Evolutionary conservation across 495 filamentous ascomycete genomes (phyloP).

Genomic region (Penicillium ochrochloron): DNA sequence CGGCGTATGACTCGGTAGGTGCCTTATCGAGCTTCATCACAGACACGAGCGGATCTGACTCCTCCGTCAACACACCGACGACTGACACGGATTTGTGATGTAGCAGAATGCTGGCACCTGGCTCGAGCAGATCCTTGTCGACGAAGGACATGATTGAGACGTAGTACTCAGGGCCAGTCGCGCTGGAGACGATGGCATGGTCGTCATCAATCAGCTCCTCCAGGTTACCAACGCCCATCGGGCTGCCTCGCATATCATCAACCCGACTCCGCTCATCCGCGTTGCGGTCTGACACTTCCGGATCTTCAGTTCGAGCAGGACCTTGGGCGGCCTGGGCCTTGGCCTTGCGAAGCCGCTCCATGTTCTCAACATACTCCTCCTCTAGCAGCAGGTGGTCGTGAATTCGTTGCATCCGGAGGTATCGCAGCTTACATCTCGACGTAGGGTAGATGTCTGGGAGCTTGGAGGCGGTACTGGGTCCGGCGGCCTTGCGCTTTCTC

Average conservation of each 20-base stretch:
- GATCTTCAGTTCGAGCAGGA: slow-evolving; percentile 49
- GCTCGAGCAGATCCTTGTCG: slow-evolving; percentile 97
- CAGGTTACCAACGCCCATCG: slow-evolving; percentile 97
- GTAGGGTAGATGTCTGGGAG: slow-evolving; percentile 92
- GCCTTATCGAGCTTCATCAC: slow-evolving; percentile 99
- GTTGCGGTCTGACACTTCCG: slow-evolving; percentile 66
- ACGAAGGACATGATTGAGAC: slow-evolving; percentile 99
- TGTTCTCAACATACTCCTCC: slow-evolving; percentile 98
- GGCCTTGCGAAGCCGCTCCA: slow-evolving; percentile 89
- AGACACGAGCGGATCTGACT: slow-evolving; percentile 92
- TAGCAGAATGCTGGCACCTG: slow-evolving; percentile 90
- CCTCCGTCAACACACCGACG: slow-evolving; percentile 95
- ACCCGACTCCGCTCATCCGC: slow-evolving; percentile 95
- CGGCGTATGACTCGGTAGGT: slow-evolving; percentile 96
- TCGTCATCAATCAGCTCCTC: slow-evolving; percentile 99
- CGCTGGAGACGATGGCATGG: slow-evolving; percentile 97
- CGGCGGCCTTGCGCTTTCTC: slow-evolving; percentile 93
- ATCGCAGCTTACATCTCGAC: slow-evolving; percentile 94
- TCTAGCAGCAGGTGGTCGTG: slow-evolving; percentile 97
- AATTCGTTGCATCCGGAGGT: slow-evolving; percentile 96
- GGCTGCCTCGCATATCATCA: slow-evolving; percentile 97
- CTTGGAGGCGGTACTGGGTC: slow-evolving; percentile 91
- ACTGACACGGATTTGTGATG: slow-evolving; percentile 99
- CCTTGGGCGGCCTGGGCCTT: slow-evolving; percentile 77
- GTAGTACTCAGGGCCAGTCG: slow-evolving; percentile 98